These are phyloP conservation scores for Pseudogymnoascus sp. DNA, from an alignment of 2,329 filamentous ascomycete genomes.

Conservation along the genomic window DNA sequence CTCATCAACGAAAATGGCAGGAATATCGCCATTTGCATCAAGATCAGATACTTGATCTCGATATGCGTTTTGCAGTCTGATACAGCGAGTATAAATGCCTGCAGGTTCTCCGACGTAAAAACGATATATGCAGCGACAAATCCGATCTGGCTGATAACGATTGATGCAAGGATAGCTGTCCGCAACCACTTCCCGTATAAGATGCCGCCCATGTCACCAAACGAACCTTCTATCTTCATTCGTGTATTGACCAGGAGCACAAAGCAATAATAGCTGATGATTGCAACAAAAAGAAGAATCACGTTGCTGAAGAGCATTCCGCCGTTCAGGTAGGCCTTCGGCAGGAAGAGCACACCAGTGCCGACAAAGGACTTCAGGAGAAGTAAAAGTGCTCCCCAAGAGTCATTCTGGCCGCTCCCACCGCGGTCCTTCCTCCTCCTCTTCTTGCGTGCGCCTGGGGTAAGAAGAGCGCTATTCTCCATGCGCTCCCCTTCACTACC, in stretches of 20 bases:
- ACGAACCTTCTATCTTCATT: constrained; percentile 81
- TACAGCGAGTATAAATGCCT: constrained; percentile 89
- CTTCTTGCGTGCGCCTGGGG: constrained; percentile 58
- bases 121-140: constrained; percentile 95
- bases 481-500: constrained; percentile 65
- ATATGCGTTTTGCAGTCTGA: constrained; percentile 79
- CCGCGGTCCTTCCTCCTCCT: constrained; percentile 69
- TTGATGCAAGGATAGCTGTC: constrained; percentile 76
- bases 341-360: constrained; percentile 88
- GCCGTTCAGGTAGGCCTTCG: constrained; percentile 87
- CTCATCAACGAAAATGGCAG: constrained; percentile 86
- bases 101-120: constrained; percentile 90
- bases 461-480: constrained; percentile 78
- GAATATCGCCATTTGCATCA: constrained; percentile 95
- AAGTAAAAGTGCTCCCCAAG: constrained; percentile 71
- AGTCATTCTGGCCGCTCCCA: constrained; percentile 66
- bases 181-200: constrained; percentile 90
- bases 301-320: constrained; percentile 96
- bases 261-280: constrained; percentile 94
- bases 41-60: constrained; percentile 79
- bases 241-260: constrained; percentile 85
- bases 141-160: constrained; percentile 90
- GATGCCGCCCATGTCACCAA: constrained; percentile 90
- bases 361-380: constrained; percentile 97
- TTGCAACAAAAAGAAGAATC: constrained; percentile 77